These are phyloP conservation scores for Yarrowia galli DNA, from an alignment of 1,139 yeast species.

Conservation along the genomic window DNA sequence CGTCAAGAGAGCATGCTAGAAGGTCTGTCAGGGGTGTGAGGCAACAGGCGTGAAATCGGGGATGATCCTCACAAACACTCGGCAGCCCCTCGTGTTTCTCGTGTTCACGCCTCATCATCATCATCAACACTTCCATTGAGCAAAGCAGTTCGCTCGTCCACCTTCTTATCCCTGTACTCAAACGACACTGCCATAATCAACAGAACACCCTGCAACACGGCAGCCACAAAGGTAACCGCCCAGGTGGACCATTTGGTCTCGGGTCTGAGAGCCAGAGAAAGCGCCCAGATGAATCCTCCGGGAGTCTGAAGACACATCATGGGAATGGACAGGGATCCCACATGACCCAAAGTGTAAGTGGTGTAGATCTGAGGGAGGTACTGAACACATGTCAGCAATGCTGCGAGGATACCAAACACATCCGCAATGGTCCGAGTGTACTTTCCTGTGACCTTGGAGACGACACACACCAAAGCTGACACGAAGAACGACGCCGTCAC, in stretches of 20 bases:
- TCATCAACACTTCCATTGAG: background rate
- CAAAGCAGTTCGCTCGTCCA: constrained; percentile 17
- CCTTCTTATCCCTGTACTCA: constrained; percentile 21
- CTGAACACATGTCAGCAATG: constrained; percentile 66
- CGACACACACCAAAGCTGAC: constrained; percentile 44
- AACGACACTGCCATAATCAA: constrained; percentile 55
- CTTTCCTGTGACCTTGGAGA: constrained; percentile 40
- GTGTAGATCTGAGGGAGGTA: constrained; percentile 83
- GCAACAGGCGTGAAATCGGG: too few species aligned
- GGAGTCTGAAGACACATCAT: constrained; percentile 93
- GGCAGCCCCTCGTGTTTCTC: too few species aligned
- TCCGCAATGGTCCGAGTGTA: constrained; percentile 57
- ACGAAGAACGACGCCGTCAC: constrained; percentile 44
- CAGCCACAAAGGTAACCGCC: constrained; percentile 81
- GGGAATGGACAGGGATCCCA: constrained; percentile 79
- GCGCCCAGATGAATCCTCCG: constrained; percentile 83
- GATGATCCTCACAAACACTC: too few species aligned
- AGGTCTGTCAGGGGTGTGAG: too few species aligned
- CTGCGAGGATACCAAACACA: constrained; percentile 66
- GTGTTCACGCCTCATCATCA: background rate
- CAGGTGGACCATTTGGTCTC: constrained; percentile 90
- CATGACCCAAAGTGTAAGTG: constrained; percentile 71
- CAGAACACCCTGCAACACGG: constrained; percentile 65
- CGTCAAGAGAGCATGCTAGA: too few species aligned
- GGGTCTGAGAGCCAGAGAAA: constrained; percentile 70